A percentile compares a stretch with the other conserved stretches of the same genome.
Evolutionary conservation across 148 eudicot genomes (phyloP).

Genomic region (Chenopodium formosanum): DNA sequence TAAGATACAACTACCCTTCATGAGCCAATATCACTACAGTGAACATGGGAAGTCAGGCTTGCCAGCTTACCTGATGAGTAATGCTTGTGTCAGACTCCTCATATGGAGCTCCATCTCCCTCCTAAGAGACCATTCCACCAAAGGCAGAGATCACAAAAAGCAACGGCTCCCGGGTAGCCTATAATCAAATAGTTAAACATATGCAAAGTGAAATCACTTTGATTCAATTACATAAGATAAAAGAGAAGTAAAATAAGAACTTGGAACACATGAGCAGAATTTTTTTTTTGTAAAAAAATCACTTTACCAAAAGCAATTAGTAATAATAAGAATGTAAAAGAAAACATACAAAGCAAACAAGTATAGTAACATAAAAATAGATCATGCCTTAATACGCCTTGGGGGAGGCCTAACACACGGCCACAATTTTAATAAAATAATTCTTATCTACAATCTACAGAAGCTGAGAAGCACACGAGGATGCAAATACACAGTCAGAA

Average conservation of each 20-base stretch:
- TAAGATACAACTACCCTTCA: neutral
- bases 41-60: neutral
- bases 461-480: neutral
- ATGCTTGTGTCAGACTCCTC: conserved; percentile 68
- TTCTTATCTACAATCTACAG: no score
- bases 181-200: no score
- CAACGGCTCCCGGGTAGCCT: conserved; percentile 80
- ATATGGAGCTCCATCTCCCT: conserved; percentile 90
- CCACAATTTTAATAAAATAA: no score
- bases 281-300: no score
- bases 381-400: no score
- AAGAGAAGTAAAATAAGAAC: neutral
- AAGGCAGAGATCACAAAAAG: conserved; percentile 89
- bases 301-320: no score
- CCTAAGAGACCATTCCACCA: conserved; percentile 95
- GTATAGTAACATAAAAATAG: no score
- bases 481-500: neutral
- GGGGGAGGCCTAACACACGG: no score
- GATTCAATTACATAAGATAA: neutral
- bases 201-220: no score
- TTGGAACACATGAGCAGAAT: no score
- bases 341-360: no score
- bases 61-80: conserved; percentile 65
- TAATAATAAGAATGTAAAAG: no score
- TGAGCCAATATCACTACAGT: neutral